Base-by-base conservation (phyloP, 805 yeast genomes). In the Yamadazyma philogaea region DNA sequence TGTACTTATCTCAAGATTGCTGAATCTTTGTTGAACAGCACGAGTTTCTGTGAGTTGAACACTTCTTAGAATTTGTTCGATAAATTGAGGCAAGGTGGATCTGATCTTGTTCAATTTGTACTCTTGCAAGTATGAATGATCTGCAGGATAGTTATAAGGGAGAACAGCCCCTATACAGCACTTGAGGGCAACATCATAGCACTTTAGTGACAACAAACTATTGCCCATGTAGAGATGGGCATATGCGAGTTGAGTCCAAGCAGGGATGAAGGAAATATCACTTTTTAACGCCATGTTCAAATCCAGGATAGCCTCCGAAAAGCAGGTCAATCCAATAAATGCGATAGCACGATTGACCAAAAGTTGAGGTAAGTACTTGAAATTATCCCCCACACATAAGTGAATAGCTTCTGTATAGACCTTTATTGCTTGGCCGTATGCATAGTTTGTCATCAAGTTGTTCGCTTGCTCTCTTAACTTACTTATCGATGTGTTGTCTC, bases 211-310 rank as follows among this genome's bases (percentile, higher is more conserved):
- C 7, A 60, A 37, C 19, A 67, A 46, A 35, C 66, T 60, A 28
- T 51, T 50, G 3, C 73, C 73, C 66, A 68, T 60, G 49, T 66
- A 68, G 28, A 69, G 51, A 34, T 68, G 70, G 48, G 71, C 68
- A 53, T 67, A 69, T 3, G 71, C 73, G 45, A 69, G 54, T 51
- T 69, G 74, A 15, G 66, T 54, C 74, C 74, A 69, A 6, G 72
- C 74, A 2, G 74, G 68, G 4, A 68, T 59, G 46, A 62, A 66
- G 5, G 61, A 53, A 24, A 61, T 48, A 44, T 68, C 72, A 30
- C 49, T 37, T 16, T 37, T 33, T 7, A 68, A 47, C 0, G 73
- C 72, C 12, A 38, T 35, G 41, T 63, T 60, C 48, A 69, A 56
- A 47, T 68, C 73, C 10, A 54, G 34, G 1, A 66, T 59, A 1